Conservation (phyloP, 495 filamentous ascomycete genomes). For the Pseudoneurospora amorphoporcata region DNA sequence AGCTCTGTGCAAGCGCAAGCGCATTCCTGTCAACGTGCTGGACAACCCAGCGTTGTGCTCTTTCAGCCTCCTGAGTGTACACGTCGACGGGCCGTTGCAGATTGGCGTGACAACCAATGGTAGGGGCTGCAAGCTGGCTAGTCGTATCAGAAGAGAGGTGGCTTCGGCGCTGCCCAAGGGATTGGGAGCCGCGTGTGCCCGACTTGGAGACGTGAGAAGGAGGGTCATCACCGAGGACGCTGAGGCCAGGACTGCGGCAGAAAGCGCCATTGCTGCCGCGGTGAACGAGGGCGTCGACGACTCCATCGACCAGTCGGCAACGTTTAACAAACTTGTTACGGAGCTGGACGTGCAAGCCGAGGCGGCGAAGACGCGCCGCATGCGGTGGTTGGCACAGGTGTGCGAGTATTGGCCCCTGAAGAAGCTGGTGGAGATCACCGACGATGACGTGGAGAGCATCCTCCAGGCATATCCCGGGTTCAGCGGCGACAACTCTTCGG, state of each 20-base stretch:
- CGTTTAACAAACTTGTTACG: slow-evolving; percentile 72
- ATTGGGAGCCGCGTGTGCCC: slow-evolving; percentile 74
- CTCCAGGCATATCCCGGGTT: slow-evolving; percentile 50
- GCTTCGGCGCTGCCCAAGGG: slow-evolving; percentile 63
- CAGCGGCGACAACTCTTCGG: background rate
- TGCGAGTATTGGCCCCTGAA: slow-evolving; percentile 97
- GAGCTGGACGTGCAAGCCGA: slow-evolving; percentile 52
- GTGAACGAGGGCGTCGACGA: slow-evolving; percentile 65
- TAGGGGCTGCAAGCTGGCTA: slow-evolving; percentile 86
- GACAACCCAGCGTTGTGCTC: slow-evolving; percentile 83
- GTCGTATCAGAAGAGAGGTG: slow-evolving; percentile 82
- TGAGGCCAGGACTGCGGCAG: slow-evolving; percentile 8
- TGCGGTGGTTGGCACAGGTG: slow-evolving; percentile 90
- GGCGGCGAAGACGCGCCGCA: slow-evolving; percentile 66
- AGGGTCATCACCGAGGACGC: slow-evolving; percentile 59
- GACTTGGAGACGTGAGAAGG: slow-evolving; percentile 65
- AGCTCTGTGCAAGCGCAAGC: slow-evolving; percentile 59
- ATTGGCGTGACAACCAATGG: slow-evolving; percentile 95
- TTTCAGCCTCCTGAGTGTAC: slow-evolving; percentile 79
- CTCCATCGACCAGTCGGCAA: slow-evolving; percentile 66
- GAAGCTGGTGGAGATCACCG: slow-evolving; percentile 65
- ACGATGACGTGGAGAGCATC: slow-evolving; percentile 65
- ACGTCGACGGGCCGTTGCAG: slow-evolving; percentile 85
- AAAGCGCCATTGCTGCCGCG: slow-evolving; percentile 22
- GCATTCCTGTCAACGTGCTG: slow-evolving; percentile 87